Base-by-base conservation (phyloP, 768 basidiomycete genomes). In the Mycena crocata region DNA sequence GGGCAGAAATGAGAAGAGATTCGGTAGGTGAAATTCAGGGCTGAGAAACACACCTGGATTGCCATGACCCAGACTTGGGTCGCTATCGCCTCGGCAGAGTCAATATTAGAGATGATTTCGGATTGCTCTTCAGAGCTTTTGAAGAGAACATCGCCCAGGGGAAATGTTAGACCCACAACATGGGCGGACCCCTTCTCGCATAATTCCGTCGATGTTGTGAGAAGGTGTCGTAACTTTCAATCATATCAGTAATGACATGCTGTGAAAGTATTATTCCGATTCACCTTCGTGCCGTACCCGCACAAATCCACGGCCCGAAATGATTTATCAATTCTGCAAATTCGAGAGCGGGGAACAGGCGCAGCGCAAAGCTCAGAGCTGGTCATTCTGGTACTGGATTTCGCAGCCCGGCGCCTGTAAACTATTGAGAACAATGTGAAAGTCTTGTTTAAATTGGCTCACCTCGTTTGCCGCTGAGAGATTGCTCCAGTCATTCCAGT, bases 11-110 rank as follows among this genome's bases (percentile, higher is more conserved):
- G 28, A 49, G 48, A n/a, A n/a, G n/a, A n/a, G n/a, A n/a, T n/a
- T n/a, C 23, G 4, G 5, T 8, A 3, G 23, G 26, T 9, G 6
- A 30, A 9, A 15, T 49, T 17, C 6, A 31, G 2, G 5, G 2
- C 3, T 30, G 7, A 31, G 5, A 31, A 30, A n/a, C 48, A 30
- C 3, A 55, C 54, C 21, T 4, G 28, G 28, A 55, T 55, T 12
- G 57, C 57, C 12, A 58, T 42, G 5, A 58, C 44, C 57, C 57
- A 58, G 24, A 58, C 57, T 31, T 58, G 57, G 14, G 57, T 58
- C 9, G 57, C 44, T 21, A 58, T 58, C 3, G 57, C 57, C 23
- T 58, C 46, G 0, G 42, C 26, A n/a, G 44, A 42, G 31, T 58
- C 57, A 46, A 58, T 58, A 0, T 58, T 44, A 13, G 57, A 45